A percentile compares a stretch with the other conserved stretches of the same genome.
These are phyloP conservation scores for Colletotrichum sojae DNA, from an alignment of 2,329 filamentous ascomycete species.

Conservation along the genomic window DNA sequence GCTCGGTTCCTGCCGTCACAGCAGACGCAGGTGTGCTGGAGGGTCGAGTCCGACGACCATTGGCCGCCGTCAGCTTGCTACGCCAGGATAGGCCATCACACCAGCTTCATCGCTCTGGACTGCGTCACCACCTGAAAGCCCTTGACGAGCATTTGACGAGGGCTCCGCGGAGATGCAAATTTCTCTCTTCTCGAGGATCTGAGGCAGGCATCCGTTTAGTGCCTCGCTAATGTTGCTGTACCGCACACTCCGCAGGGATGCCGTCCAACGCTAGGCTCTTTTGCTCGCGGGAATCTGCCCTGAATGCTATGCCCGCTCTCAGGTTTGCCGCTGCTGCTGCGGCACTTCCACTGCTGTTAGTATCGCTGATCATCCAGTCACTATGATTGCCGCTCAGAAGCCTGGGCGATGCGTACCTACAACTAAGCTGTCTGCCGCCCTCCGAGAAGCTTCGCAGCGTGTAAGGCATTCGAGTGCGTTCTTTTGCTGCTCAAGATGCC, in stretches of 20 bases:
- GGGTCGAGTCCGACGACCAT: constrained; percentile 17
- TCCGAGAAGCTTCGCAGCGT: constrained; percentile 14
- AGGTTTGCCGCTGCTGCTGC: constrained; percentile 20
- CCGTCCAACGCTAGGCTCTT: constrained; percentile 27
- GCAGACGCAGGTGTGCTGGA: constrained; percentile 21
- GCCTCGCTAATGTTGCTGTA: constrained; percentile 35
- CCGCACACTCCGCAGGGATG: constrained; percentile 36
- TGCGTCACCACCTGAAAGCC: constrained; percentile 2
- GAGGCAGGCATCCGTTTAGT: constrained; percentile 37
- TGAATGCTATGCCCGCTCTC: constrained; percentile 12
- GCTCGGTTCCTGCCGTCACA: constrained; percentile 36
- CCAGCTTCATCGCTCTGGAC: constrained; percentile 9
- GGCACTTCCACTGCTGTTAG: constrained; percentile 29
- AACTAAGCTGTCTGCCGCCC: neutral
- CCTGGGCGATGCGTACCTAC: neutral
- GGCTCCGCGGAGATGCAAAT: constrained; percentile 37
- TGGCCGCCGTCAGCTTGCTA: constrained; percentile 29
- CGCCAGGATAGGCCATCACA: constrained; percentile 25
- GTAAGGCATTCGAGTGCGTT: constrained; percentile 10
- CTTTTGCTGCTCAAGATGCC: constrained; percentile 4
- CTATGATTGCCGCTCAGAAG: constrained; percentile 4
- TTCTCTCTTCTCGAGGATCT: constrained; percentile 35
- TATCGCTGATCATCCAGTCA: constrained; percentile 33
- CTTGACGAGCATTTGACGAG: constrained; percentile 3
- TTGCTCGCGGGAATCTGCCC: neutral